Base-by-base conservation (phyloP, 768 basidiomycete genomes). In the Phlebiopsis flavidoalba region DNA sequence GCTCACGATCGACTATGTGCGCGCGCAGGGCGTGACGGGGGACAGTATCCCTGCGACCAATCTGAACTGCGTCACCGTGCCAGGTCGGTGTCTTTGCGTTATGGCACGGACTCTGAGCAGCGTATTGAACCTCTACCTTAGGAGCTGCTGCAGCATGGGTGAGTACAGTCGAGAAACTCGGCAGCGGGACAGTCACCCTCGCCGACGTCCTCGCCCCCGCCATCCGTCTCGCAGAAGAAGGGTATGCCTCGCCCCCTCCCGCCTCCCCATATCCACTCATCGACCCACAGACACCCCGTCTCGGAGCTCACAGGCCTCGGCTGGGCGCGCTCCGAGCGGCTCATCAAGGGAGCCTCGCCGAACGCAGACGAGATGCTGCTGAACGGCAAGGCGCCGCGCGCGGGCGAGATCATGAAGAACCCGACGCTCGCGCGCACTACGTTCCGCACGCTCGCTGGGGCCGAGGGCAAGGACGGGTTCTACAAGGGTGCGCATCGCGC, bases 71-170 rank as follows among this genome's bases (percentile, higher is more conserved):
- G 92, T 94, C n/a, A 93, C 91, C 3, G 91, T 93, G 12, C 91
- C 91, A 66, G 89, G 40, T 43, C 8, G n/a, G n/a, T 43, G 40
- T 43, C 17, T 90, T 83, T 37, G 54, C 71, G 59, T 62, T 14
- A 17, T 17, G 24, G 40, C n/a, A 19, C 33, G 21, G 11, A 19
- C 12, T 22, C 50, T 12, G 3, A 6, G 35, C n/a, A n/a, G 5
- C 61, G 22, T 56, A 10, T 59, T 10, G 26, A n/a, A 8, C 36
- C 19, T 33, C 22, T 17, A 19, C 22, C 8, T 66, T 69, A 83
- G 95, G 96, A 54, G 89, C 91, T n/a, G 92, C 95, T 3, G 91
- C 94, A 36, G 94, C 94, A 15, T 98, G 96, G 95, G 78, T 91
- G 17, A 97, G 98, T 72, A 91, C 94, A 0, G 79, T 98, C 36